phyloP scores from a whole-genome alignment of 2,329 filamentous ascomycete species.

The Microcera coccophila region DNA sequence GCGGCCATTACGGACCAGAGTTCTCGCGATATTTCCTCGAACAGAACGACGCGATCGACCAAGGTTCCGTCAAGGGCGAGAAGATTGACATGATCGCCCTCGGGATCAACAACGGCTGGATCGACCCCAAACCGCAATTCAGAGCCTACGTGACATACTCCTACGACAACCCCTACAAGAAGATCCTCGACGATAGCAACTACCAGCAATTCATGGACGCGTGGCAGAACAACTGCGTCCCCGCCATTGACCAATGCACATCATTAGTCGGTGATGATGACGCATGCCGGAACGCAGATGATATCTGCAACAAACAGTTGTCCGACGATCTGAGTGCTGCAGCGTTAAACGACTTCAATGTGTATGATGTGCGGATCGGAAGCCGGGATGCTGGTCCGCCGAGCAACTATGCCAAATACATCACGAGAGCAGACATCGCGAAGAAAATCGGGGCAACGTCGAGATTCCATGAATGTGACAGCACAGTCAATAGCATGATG shows the following conservation, averaged over 20 bases:
- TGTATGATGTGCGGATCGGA: conserved; percentile 44
- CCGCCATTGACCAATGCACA: conserved; percentile 23
- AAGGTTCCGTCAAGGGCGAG: conserved; percentile 38
- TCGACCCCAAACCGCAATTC: conserved; percentile 41
- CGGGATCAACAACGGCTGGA: conserved; percentile 55
- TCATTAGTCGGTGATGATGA: conserved; percentile 19
- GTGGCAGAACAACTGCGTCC: conserved; percentile 26
- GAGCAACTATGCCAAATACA: conserved; percentile 21
- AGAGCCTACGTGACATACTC: conserved; percentile 32
- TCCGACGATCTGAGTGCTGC: conserved; percentile 22
- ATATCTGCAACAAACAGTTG: conserved; percentile 27
- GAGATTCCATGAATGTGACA: conserved; percentile 22
- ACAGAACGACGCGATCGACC: conserved; percentile 51
- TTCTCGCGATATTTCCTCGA: conserved; percentile 53
- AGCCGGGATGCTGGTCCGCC: conserved; percentile 19
- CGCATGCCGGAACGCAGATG: conserved; percentile 25
- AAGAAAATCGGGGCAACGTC: conserved; percentile 23
- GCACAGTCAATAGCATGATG: conserved; percentile 22
- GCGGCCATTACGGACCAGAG: conserved; percentile 56
- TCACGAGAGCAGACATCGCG: conserved; percentile 23
- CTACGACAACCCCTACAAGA: conserved; percentile 32
- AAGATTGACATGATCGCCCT: conserved; percentile 49
- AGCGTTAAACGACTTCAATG: conserved; percentile 35
- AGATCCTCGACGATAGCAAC: conserved; percentile 23
- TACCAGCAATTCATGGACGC: conserved; percentile 24